phyloP scores from a whole-genome alignment of 768 basidiomycete species.

The Lactifluus rugatus region DNA sequence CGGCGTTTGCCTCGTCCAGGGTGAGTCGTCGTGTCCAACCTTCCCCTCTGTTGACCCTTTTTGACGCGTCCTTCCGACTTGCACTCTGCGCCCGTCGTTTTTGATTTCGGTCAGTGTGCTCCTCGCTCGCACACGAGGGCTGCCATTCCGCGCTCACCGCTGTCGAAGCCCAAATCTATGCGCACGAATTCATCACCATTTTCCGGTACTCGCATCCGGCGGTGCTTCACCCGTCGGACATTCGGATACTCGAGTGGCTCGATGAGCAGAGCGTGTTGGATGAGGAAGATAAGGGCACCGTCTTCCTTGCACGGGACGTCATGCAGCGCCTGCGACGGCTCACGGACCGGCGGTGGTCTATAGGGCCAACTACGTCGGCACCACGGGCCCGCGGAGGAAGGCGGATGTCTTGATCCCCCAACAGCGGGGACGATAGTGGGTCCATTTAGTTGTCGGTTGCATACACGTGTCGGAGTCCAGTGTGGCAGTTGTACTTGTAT shows the following conservation, averaged over 20 bases:
- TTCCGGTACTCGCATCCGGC: slow-evolving; percentile 31
- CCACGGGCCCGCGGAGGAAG: slow-evolving; percentile 1
- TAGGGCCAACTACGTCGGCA: neutral
- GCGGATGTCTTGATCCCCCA: neutral
- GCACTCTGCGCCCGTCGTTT: no score
- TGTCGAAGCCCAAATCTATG: slow-evolving; percentile 28
- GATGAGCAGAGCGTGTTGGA: slow-evolving; percentile 24
- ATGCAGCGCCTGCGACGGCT: slow-evolving; percentile 27
- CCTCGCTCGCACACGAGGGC: slow-evolving; percentile 12
- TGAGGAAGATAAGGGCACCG: slow-evolving; percentile 29
- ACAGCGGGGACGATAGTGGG: no score
- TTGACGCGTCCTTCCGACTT: neutral
- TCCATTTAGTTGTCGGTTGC: neutral
- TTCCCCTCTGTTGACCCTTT: neutral
- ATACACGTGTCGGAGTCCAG: neutral
- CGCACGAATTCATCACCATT: slow-evolving; percentile 33
- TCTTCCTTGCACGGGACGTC: slow-evolving; percentile 29
- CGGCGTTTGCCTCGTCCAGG: slow-evolving; percentile 21
- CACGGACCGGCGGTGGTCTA: slow-evolving; percentile 18
- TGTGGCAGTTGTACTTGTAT: slow-evolving; percentile 5
- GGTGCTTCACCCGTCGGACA: slow-evolving; percentile 28
- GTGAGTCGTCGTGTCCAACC: slow-evolving; percentile 1
- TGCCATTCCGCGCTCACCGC: slow-evolving; percentile 25
- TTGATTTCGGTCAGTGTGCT: slow-evolving; percentile 9
- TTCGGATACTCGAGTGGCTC: slow-evolving; percentile 29